Evolutionary conservation across 2,329 filamentous ascomycete species (phyloP).

Genomic region (Xylaria sp.): DNA sequence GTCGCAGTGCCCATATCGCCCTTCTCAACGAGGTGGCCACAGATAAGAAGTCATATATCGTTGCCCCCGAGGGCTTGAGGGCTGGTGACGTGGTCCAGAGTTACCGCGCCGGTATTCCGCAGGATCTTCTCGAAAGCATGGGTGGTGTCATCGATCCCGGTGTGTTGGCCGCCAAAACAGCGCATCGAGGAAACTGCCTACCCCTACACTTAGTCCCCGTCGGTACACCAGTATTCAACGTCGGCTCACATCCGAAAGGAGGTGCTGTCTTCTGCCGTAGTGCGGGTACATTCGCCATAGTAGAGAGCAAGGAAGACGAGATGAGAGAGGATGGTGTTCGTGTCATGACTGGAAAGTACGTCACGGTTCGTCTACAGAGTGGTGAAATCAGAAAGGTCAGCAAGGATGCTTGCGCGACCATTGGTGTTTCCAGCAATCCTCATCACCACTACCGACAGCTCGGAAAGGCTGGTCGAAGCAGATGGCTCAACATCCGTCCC

Average conservation of each 20-base stretch:
- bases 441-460: slow-evolving; percentile 86
- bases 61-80: slow-evolving; percentile 91
- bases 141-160: slow-evolving; percentile 89
- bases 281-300: slow-evolving; percentile 84
- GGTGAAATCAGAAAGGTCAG: slow-evolving; percentile 86
- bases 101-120: slow-evolving; percentile 83
- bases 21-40: slow-evolving; percentile 72
- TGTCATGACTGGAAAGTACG: slow-evolving; percentile 66
- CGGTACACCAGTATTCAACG: slow-evolving; percentile 86
- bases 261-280: slow-evolving; percentile 89
- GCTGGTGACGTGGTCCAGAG: slow-evolving; percentile 89
- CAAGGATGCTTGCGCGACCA: slow-evolving; percentile 88
- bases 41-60: slow-evolving; percentile 77
- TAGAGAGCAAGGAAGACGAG: slow-evolving; percentile 84
- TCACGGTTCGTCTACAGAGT: slow-evolving; percentile 82
- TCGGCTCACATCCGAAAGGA: slow-evolving; percentile 69
- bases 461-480: slow-evolving; percentile 88
- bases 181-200: slow-evolving; percentile 89
- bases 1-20: slow-evolving; percentile 88
- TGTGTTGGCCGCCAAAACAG: slow-evolving; percentile 91
- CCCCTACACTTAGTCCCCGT: slow-evolving; percentile 94
- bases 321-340: slow-evolving; percentile 54
- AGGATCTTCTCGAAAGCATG: slow-evolving; percentile 83
- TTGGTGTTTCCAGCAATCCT: slow-evolving; percentile 89
- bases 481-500: slow-evolving; percentile 90